Evolutionary conservation across 2,329 filamentous ascomycete species (phyloP).

Genomic region (Drechmeria coniospora): DNA sequence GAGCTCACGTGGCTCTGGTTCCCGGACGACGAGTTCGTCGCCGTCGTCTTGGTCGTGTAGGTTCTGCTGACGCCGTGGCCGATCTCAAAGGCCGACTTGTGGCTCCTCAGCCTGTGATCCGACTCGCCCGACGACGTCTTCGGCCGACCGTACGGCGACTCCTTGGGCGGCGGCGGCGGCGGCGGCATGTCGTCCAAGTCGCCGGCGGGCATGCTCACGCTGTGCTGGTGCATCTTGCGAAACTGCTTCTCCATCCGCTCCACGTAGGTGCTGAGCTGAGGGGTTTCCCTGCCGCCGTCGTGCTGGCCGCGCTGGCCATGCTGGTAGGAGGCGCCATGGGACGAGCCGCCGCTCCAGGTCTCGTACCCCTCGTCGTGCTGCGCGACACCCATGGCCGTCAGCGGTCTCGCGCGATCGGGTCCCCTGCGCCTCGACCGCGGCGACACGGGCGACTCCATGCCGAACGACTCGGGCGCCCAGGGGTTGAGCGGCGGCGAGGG

Average conservation of each 20-base stretch:
- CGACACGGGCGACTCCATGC: conserved; percentile 28
- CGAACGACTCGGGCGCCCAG: conserved; percentile 87
- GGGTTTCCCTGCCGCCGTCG: conserved; percentile 42
- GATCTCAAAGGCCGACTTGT: conserved; percentile 69
- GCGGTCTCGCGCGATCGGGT: conserved; percentile 27
- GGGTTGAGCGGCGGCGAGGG: conserved; percentile 48
- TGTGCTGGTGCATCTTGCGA: conserved; percentile 51
- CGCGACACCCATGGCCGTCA: conserved; percentile 60
- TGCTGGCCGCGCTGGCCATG: conserved; percentile 28
- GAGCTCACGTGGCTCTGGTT: conserved; percentile 58
- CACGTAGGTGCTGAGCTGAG: conserved; percentile 73
- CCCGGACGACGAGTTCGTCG: conserved; percentile 61
- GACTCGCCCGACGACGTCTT: conserved; percentile 41
- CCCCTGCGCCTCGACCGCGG: conserved; percentile 12
- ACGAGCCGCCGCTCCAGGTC: conserved; percentile 40
- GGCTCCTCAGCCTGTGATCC: conserved; percentile 38
- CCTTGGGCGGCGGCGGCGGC: conserved; percentile 50
- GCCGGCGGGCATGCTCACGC: conserved; percentile 22
- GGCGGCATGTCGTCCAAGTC: conserved; percentile 37
- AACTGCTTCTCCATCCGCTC: conserved; percentile 81
- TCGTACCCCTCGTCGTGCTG: conserved; percentile 45
- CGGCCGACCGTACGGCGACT: conserved; percentile 33
- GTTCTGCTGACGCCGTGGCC: conserved; percentile 58
- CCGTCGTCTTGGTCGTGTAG: conserved; percentile 76
- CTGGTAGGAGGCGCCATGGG: conserved; percentile 28